Evolutionary conservation across 495 filamentous ascomycete genomes (phyloP).

Genomic region (Entonaema liquescens): DNA sequence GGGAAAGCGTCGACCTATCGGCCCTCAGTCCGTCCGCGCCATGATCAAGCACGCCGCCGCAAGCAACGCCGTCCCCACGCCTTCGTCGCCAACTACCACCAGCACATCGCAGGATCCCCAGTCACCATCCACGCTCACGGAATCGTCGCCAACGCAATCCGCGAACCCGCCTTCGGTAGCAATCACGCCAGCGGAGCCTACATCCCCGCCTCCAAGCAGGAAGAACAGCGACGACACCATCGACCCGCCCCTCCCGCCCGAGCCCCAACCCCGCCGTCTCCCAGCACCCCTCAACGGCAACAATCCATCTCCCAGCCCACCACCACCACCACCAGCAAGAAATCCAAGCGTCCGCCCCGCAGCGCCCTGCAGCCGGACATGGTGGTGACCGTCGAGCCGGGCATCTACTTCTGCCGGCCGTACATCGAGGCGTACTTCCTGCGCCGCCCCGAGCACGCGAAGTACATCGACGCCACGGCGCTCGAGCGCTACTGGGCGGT

Average conservation of each 20-base stretch:
- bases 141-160: constrained; percentile 6
- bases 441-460: constrained; percentile 64
- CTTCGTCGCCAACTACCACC: constrained; percentile 6
- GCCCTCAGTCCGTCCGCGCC: constrained; percentile 43
- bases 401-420: constrained; percentile 76
- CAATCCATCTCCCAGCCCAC: neutral
- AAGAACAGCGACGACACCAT: constrained; percentile 27
- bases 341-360: constrained; percentile 10
- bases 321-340: constrained; percentile 1
- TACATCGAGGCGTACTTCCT: constrained; percentile 71
- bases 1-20: constrained; percentile 45
- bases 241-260: neutral
- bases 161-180: neutral
- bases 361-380: constrained; percentile 67
- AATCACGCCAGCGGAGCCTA: neutral
- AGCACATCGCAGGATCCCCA: constrained; percentile 1
- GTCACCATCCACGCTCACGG: neutral
- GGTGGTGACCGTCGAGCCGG: constrained; percentile 89
- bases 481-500: constrained; percentile 77
- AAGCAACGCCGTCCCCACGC: constrained; percentile 12
- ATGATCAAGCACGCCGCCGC: constrained; percentile 47
- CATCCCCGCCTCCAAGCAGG: neutral
- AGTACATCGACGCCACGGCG: constrained; percentile 77
- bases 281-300: neutral
- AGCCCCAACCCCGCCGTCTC: neutral